Base-by-base conservation (phyloP, 768 basidiomycete species). In the Rhodotorula kratochvilovae region DNA sequence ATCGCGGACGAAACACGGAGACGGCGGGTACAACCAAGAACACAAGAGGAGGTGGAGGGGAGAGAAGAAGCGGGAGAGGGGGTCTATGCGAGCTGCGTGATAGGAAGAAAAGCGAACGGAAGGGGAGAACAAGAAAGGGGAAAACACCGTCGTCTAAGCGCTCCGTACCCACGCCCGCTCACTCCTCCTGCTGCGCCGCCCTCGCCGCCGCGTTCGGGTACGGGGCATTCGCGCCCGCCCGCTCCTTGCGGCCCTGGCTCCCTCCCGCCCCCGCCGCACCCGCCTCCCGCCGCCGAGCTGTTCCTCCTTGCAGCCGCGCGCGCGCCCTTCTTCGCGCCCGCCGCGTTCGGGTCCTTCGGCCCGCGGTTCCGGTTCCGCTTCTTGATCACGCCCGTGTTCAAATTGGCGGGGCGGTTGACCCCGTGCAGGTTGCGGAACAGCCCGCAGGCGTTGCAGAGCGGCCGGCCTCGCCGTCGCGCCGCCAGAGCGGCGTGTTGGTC, bases 361-460 rank as follows among this genome's bases (percentile, higher is more conserved):
- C 57, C 73, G 15, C 62, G 45, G 17, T 63, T 68, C 21, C 76
- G 70, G 57, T 76, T 76, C 58, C 76, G 73, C 45, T 70, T 69
- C 66, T 78, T 78, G 65, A 78, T 72, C 31, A 78, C 74, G 55
- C 75, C 75, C 42, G 75, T 78, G 63, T 77, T 76, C 39, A 78
- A 67, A 17, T 67, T 70, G 0, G 76, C 72, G 5, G 78, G 78
- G 8, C 78, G 72, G 46, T 78, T 74, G 46, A 76, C 72, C 31
- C 78, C 78, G 56, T 78, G 78, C 27, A 78, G 66, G 61, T 78
- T 77, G 43, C 75, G 68, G 75, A 78, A 78, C 36, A 78, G 78
- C 25, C 76, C 77, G 64, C 78, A 78, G 16, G 77, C 78, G 63
- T 78, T 78, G 67, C 78, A 78, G 6, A 78, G 75, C 25, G 78